Base-by-base conservation (phyloP, 192 early-diverging fungal genomes). In the Dissophora globulifera region DNA sequence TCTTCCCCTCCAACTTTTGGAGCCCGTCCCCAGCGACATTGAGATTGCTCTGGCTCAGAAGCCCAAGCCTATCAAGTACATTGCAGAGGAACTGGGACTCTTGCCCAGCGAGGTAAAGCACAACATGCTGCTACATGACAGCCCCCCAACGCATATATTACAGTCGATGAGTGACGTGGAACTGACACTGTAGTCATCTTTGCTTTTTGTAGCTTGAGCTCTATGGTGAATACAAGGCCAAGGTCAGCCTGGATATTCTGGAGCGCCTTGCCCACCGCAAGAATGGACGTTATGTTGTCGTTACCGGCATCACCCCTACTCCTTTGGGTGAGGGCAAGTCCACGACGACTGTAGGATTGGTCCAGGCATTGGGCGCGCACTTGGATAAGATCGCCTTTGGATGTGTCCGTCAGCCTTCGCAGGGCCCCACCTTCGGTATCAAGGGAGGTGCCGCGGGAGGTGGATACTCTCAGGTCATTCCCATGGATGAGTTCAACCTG, bases 271-370 rank as follows among this genome's bases (percentile, higher is more conserved):
- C 89, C 48, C 83, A 88, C 67, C 85, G 87, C 50, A 81, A 89
- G 62, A 84, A 96, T 71, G 97, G 94, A 27, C 91, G 90, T 63
- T 99, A 98, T 81, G 85, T 99, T 52, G 94, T 99, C 2, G 94
- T 99, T 11, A 95, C 97, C 13, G 97, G 70, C 41, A 99, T 98
- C 67, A 99, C 95, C n/a, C 97, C 97, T 16, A 99, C 97, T 25
- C 97, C 97, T 38, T 88, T 99, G 10, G 97, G 97, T 55, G 97
- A 99, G 85, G 97, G 97, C 67, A 99, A 99, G 78, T 99, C 97
- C 11, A 99, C 97, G 4, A 96, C 95, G 13, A 93, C 93, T 10
- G 92, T 99, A 67, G 97, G 97, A 32, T 89, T 99, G 54, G 86
- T 89, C 23, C 97, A 99, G 75, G 94, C 97, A 17, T 85, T 99